Evolutionary conservation across 495 filamentous ascomycete species (phyloP).

Genomic region (Terfezia boudieri): DNA sequence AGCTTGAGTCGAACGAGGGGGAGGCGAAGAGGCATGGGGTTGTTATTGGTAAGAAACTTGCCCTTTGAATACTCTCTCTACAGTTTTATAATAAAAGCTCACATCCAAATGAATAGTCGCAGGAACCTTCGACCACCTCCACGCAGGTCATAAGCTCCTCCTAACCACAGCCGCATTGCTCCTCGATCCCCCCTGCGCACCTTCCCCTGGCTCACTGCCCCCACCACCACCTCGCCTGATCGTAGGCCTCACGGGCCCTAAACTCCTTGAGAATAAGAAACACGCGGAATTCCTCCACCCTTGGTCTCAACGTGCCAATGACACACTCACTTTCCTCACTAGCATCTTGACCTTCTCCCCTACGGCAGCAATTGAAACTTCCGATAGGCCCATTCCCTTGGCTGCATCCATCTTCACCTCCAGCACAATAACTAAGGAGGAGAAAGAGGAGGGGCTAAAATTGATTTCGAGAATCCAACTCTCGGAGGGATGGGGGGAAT

Average conservation of each 20-base stretch:
- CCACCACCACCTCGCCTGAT: slow-evolving; percentile 30
- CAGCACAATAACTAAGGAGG: too few species aligned
- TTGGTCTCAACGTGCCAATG: slow-evolving; percentile 49
- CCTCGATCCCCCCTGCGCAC: slow-evolving; percentile 26
- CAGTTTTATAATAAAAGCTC: too few species aligned
- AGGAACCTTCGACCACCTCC: background rate
- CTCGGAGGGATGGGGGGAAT: background rate
- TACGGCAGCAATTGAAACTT: slow-evolving; percentile 21
- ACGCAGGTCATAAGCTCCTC: slow-evolving; percentile 9
- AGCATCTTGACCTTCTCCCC: slow-evolving; percentile 23
- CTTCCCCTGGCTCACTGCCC: slow-evolving; percentile 2
- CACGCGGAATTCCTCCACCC: slow-evolving; percentile 54
- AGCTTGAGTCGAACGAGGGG: too few species aligned
- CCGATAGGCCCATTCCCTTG: slow-evolving; percentile 9
- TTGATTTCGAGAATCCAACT: background rate
- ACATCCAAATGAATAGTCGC: background rate
- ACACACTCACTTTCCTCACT: slow-evolving; percentile 46
- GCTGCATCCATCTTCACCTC: background rate
- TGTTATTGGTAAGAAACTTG: too few species aligned
- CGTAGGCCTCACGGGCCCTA: slow-evolving; percentile 73
- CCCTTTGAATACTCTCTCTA: too few species aligned
- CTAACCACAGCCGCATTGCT: slow-evolving; percentile 64
- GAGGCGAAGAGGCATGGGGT: too few species aligned
- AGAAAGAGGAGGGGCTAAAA: too few species aligned
- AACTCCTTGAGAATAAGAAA: slow-evolving; percentile 69